Evolutionary conservation across 345 rosid species (phyloP).

Genomic region (Alliaria petiolata): DNA sequence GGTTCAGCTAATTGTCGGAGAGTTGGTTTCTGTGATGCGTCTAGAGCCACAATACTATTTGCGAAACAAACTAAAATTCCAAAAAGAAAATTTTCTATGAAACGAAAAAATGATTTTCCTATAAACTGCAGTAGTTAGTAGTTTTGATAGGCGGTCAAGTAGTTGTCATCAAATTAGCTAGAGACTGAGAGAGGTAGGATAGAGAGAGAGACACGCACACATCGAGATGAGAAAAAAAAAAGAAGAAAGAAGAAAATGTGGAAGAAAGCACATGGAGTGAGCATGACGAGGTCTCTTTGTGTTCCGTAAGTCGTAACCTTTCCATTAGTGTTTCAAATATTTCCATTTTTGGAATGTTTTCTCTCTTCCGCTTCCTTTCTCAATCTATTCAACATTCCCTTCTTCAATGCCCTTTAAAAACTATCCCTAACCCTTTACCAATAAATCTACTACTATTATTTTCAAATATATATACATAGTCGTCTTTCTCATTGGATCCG

Average conservation of each 20-base stretch:
- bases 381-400: conserved; percentile 21
- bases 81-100: too few relatives aligned
- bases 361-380: conserved; percentile 24
- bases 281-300: conserved; percentile 49
- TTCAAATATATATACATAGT: background rate
- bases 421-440: background rate
- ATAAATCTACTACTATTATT: background rate
- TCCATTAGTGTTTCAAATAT: conserved; percentile 13
- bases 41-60: too few relatives aligned
- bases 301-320: conserved; percentile 38
- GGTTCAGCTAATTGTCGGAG: too few relatives aligned
- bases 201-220: too few relatives aligned
- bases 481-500: conserved; percentile 26
- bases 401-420: conserved; percentile 15
- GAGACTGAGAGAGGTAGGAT: too few relatives aligned
- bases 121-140: too few relatives aligned
- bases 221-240: conserved; percentile 20
- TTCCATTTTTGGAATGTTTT: conserved; percentile 57
- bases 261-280: conserved; percentile 63
- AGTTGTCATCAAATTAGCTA: too few relatives aligned
- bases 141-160: too few relatives aligned
- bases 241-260: background rate
- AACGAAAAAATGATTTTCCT: too few relatives aligned
- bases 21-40: too few relatives aligned
- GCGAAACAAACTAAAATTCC: too few relatives aligned